Evolutionary conservation across 2,329 filamentous ascomycete genomes (phyloP).

Genomic region (Hansfordia pulvinata): DNA sequence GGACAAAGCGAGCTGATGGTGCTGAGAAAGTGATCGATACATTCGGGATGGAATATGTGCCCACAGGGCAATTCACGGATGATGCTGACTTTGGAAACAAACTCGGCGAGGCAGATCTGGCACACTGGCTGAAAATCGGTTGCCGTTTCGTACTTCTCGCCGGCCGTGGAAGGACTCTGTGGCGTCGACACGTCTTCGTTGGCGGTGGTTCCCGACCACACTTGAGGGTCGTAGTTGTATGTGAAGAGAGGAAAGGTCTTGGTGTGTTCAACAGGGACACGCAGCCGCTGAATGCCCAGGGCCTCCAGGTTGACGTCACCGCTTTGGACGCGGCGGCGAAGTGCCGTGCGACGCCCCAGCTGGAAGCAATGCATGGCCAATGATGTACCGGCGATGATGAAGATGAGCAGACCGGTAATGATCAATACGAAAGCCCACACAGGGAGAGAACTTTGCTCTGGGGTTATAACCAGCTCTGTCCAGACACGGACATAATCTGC

Average conservation of each 20-base stretch:
- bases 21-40: constrained; percentile 74
- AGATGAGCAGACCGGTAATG: constrained; percentile 57
- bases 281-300: constrained; percentile 71
- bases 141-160: constrained; percentile 21
- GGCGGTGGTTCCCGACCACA: constrained; percentile 22
- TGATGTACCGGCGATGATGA: constrained; percentile 54
- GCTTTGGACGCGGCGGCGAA: constrained; percentile 56
- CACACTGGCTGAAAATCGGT: constrained; percentile 67
- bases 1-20: constrained; percentile 78
- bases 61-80: constrained; percentile 81
- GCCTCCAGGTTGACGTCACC: constrained; percentile 81
- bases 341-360: constrained; percentile 49
- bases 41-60: constrained; percentile 88
- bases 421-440: constrained; percentile 70
- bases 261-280: constrained; percentile 59
- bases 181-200: constrained; percentile 14
- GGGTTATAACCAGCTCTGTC: constrained; percentile 36
- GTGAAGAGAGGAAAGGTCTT: constrained; percentile 66
- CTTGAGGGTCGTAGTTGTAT: constrained; percentile 47
- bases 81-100: constrained; percentile 51
- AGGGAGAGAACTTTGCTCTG: constrained; percentile 45
- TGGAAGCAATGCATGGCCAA: constrained; percentile 67
- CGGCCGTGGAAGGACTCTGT: constrained; percentile 9
- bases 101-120: constrained; percentile 81
- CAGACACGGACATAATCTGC: constrained; percentile 48